Evolutionary conservation across 768 basidiomycete species (phyloP).

Genomic region (Boletus sp.): DNA sequence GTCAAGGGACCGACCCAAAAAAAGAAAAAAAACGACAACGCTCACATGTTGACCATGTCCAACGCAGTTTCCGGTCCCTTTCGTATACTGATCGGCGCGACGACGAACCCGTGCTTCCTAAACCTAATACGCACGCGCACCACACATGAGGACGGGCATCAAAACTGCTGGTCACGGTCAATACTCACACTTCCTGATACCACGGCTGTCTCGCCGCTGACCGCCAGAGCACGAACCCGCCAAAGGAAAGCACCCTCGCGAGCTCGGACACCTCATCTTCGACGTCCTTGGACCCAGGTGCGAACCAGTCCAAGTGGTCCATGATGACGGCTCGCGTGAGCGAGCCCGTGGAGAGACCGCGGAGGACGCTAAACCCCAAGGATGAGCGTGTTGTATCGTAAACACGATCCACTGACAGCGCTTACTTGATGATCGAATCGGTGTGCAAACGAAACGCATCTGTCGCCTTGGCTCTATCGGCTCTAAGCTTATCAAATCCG

Average conservation of each 20-base stretch:
- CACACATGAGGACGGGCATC: neutral
- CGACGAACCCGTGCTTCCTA: constrained; percentile 48
- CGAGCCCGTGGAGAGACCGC: constrained; percentile 41
- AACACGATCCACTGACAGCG: neutral
- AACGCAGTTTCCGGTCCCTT: constrained; percentile 47
- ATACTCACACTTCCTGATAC: constrained; percentile 54
- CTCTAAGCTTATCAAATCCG: constrained; percentile 56
- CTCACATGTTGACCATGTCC: constrained; percentile 71
- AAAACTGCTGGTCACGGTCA: neutral
- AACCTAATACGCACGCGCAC: constrained; percentile 35
- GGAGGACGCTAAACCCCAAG: constrained; percentile 36
- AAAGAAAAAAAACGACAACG: neutral
- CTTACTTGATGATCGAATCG: constrained; percentile 64
- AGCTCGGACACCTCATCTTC: constrained; percentile 56
- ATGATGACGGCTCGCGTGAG: constrained; percentile 66
- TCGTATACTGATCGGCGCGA: constrained; percentile 50
- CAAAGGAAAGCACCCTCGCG: constrained; percentile 50
- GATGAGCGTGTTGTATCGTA: neutral
- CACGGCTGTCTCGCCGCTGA: constrained; percentile 62
- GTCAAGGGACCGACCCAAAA: neutral
- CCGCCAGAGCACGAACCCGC: constrained; percentile 65
- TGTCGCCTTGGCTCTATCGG: constrained; percentile 41
- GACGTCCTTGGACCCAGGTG: constrained; percentile 43
- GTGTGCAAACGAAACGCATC: constrained; percentile 69
- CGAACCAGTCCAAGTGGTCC: constrained; percentile 67